Evolutionary conservation across 257 asterid species (phyloP).

Genomic region (Ligustrum vulgare): DNA sequence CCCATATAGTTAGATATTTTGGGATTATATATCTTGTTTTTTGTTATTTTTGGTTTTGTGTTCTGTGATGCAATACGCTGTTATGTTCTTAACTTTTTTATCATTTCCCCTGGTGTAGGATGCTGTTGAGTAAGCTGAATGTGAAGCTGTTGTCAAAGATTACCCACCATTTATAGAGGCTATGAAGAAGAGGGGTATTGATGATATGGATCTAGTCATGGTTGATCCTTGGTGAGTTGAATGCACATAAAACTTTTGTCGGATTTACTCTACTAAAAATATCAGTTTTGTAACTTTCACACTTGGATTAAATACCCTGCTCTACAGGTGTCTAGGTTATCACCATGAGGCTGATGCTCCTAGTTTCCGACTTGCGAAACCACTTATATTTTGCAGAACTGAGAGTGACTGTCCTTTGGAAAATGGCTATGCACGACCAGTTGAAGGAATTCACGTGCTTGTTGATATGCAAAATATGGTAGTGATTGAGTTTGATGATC

Average conservation of each 20-base stretch:
- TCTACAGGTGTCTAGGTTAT: slow-evolving; percentile 90
- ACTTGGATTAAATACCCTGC: slow-evolving; percentile 24
- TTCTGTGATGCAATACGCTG: background rate
- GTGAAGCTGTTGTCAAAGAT: slow-evolving; percentile 91
- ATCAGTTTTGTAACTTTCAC: slow-evolving; percentile 13
- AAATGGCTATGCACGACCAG: slow-evolving; percentile 98
- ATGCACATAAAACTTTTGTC: slow-evolving; percentile 11
- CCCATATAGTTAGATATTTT: background rate
- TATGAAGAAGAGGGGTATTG: slow-evolving; percentile 98
- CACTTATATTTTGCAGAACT: slow-evolving; percentile 87
- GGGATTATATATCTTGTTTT: slow-evolving; percentile 2
- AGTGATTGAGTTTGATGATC: slow-evolving; percentile 90
- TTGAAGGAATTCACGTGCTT: slow-evolving; percentile 91
- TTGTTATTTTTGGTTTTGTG: background rate
- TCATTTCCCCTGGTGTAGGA: slow-evolving; percentile 47
- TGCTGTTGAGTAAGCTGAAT: slow-evolving; percentile 97
- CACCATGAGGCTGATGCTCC: slow-evolving; percentile 94
- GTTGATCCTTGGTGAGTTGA: slow-evolving; percentile 91
- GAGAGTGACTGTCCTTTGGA: slow-evolving; percentile 98
- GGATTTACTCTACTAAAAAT: slow-evolving; percentile 12
- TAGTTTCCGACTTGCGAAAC: slow-evolving; percentile 92
- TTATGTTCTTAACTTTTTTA: slow-evolving; percentile 7
- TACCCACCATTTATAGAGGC: slow-evolving; percentile 91
- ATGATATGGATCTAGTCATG: slow-evolving; percentile 99
- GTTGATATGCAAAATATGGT: slow-evolving; percentile 97